Conservation (phyloP, 352 stramenopile species). For the Peronospora destructor region DNA sequence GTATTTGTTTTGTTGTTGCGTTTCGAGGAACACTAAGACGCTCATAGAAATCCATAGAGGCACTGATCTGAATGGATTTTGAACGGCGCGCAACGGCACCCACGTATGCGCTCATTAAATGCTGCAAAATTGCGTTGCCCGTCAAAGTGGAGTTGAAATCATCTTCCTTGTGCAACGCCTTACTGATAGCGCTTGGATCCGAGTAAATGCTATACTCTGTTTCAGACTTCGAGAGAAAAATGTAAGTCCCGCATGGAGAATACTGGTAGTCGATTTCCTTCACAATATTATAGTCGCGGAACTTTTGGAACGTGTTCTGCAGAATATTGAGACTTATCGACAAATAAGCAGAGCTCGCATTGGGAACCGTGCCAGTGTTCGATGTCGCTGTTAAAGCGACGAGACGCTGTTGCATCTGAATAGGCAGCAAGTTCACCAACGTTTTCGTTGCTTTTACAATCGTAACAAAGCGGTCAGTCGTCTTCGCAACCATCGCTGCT, state of each 20-base stretch:
- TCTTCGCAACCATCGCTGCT: constrained; percentile 68
- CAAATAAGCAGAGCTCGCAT: constrained; percentile 62
- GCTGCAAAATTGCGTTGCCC: constrained; percentile 70
- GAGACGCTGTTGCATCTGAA: constrained; percentile 67
- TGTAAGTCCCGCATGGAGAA: constrained; percentile 64
- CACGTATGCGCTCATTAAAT: constrained; percentile 82
- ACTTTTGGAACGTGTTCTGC: constrained; percentile 76
- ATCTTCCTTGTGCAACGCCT: constrained; percentile 40
- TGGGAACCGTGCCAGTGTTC: constrained; percentile 24
- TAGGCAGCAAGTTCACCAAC: constrained; percentile 60
- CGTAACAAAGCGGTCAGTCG: constrained; percentile 65
- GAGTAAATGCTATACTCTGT: constrained; percentile 45
- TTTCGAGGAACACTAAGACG: constrained; percentile 60
- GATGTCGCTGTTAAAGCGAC: constrained; percentile 30
- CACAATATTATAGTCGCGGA: constrained; percentile 68
- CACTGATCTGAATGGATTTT: constrained; percentile 75
- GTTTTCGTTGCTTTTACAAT: constrained; percentile 78
- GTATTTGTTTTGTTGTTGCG: constrained; percentile 60
- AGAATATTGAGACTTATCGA: constrained; percentile 75
- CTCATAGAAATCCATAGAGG: constrained; percentile 81
- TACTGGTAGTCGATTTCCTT: constrained; percentile 76
- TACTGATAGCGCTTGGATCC: constrained; percentile 34
- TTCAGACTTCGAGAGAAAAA: constrained; percentile 64
- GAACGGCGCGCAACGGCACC: constrained; percentile 60
- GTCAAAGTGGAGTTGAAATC: constrained; percentile 50